Evolutionary conservation across 1,284 basidiomycete species (phyloP), one percentile per base, ranked within the genome.

Genomic region (Hemileia vastatrix): DNA sequence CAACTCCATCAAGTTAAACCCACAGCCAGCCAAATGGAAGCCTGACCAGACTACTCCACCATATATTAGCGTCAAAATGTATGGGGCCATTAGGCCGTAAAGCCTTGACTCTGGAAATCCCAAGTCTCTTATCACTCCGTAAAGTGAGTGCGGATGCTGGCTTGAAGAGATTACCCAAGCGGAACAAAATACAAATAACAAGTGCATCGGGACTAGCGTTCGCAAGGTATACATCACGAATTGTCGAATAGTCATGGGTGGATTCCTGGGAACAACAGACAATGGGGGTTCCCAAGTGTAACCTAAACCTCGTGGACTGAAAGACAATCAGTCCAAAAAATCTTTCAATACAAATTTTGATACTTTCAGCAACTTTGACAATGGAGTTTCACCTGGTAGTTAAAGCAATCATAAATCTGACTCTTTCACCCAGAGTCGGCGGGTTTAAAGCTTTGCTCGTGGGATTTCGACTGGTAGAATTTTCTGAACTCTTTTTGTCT

Each of bases 291-390:
- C 54, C 61, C 61, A 63, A 32, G 61, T 31, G 9, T 54, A 57
- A 31, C 53, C 13, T 5, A 63, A 21, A 9, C 61, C 61, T 51
- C 61, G 61, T 32, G 61, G 61, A 31, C 61, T 63, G n/a, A 44
- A 24, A 2, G 43, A 47, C 4, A 33, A 50, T n/a, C n/a, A n/a
- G n/a, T n/a, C n/a, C n/a, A n/a, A n/a, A n/a, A n/a, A n/a, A 3
- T 48, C 27, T 27, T 8, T 58, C 5, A 24, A 6, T 24, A 19
- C 49, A 13, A 19, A 11, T 6, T 8, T 44, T 27, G 6, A 51
- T 44, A n/a, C 45, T 23, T 31, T 59, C 57, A 51, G 49, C 9
- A 24, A 13, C 24, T 11, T 56, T 45, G 23, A 23, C 54, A 45
- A 15, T 15, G 21, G 24, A 54, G 9, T 27, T 8, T 36, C 9